Base-by-base conservation (phyloP, 192 early-diverging fungal genomes). In the Podila epicladia region DNA sequence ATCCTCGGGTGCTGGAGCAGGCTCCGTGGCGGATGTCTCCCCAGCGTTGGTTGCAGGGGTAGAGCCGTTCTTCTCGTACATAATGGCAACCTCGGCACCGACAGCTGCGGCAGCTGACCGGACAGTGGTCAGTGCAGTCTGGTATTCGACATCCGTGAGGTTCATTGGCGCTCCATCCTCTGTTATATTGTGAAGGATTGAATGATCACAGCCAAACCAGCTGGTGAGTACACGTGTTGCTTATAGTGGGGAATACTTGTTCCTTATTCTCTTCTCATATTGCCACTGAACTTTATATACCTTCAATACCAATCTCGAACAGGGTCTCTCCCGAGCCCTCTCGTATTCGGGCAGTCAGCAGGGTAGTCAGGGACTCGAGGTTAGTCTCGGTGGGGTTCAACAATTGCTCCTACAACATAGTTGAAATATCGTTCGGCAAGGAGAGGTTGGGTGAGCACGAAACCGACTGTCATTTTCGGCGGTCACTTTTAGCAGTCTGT, bases 111-210 rank as follows among this genome's bases (percentile, higher is more conserved):
- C 83, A 5, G 86, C 83, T 3, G 31, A 33, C 41, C 82, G 64
- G 12, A 91, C 63, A 1, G 89, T 87, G 0, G 62, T n/a, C 17
- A 85, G 62, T 4, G 89, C 82, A 3, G 64, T 58, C 1, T 73
- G 69, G 31, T 88, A 85, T 26, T 93, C 90, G 11, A 60, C 61
- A 19, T 85, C 74, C 0, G 70, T 73, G 33, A 97, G 71, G 24
- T 92, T 70, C 94, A 96, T 94, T 7, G 87, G 73, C 9, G 88
- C 63, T 29, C 93, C 94, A 71, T 94, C 91, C 51, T 94, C 94
- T 92, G 28, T 31, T 15, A 29, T 12, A 33, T 22, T 64, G 15
- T 33, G 26, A 57, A 57, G 26, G 55, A 57, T 7, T 8, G 8
- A 55, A 55, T 7, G 9, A 41, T 41, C 9, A 41, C 38, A 13